A percentile compares a stretch with the other conserved stretches of the same genome.
Evolutionary conservation across 257 asterid genomes (phyloP).

Genomic region (Osmanthus fragrans): DNA sequence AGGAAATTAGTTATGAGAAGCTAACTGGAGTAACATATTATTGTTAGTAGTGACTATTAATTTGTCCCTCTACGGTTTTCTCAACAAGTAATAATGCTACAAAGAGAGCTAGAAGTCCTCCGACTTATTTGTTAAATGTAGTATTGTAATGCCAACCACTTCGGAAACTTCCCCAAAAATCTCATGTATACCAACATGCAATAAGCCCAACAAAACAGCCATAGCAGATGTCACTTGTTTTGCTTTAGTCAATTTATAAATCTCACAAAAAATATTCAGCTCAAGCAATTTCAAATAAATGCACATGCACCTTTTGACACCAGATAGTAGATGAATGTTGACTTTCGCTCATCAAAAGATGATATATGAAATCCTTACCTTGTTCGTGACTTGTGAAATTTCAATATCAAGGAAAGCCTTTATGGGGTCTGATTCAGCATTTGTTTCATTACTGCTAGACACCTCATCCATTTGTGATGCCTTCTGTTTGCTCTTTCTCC

Average conservation of each 20-base stretch:
- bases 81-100: not conserved
- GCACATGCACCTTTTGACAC: not conserved
- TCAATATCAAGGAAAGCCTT: conserved; percentile 45
- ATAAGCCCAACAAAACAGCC: conserved; percentile 6
- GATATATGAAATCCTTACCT: conserved; percentile 39
- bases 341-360: conserved; percentile 1
- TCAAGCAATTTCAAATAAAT: not conserved
- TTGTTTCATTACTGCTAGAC: conserved; percentile 34
- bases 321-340: not conserved
- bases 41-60: not conserved
- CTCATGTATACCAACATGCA: not conserved
- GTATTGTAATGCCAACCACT: not conserved
- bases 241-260: not conserved
- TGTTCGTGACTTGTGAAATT: conserved; percentile 36
- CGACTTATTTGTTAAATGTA: not conserved
- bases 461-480: conserved; percentile 45
- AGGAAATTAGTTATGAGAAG: not conserved
- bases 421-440: conserved; percentile 33
- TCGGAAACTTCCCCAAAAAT: not conserved
- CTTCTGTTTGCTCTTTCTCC: conserved; percentile 68
- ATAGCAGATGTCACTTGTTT: not conserved
- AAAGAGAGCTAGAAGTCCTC: not conserved
- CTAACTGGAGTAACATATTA: not conserved
- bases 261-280: not conserved
- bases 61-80: not conserved